Evolutionary conservation across 352 stramenopile genomes (phyloP).

Genomic region (Paralagenidium karlingii): DNA sequence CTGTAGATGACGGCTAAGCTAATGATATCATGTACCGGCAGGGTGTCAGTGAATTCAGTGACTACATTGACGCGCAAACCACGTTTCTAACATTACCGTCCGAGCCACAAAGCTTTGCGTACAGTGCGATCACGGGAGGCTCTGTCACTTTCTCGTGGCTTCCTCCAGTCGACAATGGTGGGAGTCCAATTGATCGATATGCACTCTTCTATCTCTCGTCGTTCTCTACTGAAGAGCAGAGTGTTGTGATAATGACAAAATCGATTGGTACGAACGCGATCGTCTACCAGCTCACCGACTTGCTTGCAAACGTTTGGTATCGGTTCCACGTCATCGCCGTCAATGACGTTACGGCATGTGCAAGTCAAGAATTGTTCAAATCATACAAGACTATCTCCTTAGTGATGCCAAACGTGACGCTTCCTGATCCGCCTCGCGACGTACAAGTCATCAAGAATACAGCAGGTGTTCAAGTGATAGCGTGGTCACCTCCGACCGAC

Average conservation of each 20-base stretch:
- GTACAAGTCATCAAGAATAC: conserved; percentile 17
- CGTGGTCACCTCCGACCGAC: conserved; percentile 23
- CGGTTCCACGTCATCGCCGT: conserved; percentile 29
- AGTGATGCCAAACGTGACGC: conserved; percentile 12
- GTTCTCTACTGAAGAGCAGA: too few relatives aligned
- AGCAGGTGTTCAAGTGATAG: conserved; percentile 25
- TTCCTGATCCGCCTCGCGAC: conserved; percentile 18
- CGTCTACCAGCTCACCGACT: too few relatives aligned
- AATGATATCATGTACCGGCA: too few relatives aligned
- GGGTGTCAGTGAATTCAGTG: conserved; percentile 35
- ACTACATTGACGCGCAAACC: conserved; percentile 14
- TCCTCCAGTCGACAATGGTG: conserved; percentile 37
- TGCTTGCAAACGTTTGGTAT: conserved; percentile 35
- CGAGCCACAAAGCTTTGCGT: conserved; percentile 14
- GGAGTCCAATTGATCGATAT: conserved; percentile 28
- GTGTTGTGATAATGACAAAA: too few relatives aligned
- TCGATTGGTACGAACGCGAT: too few relatives aligned
- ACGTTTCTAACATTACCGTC: conserved; percentile 26
- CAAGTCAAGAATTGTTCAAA: conserved; percentile 10
- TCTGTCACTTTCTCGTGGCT: conserved; percentile 25
- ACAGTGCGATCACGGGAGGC: conserved; percentile 18
- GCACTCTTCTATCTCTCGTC: conserved; percentile 33
- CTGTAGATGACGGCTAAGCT: too few relatives aligned
- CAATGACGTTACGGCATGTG: conserved; percentile 42
- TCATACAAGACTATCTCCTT: conserved; percentile 18